Conservation (phyloP, 345 rosid genomes). For the Salix suchowensis region DNA sequence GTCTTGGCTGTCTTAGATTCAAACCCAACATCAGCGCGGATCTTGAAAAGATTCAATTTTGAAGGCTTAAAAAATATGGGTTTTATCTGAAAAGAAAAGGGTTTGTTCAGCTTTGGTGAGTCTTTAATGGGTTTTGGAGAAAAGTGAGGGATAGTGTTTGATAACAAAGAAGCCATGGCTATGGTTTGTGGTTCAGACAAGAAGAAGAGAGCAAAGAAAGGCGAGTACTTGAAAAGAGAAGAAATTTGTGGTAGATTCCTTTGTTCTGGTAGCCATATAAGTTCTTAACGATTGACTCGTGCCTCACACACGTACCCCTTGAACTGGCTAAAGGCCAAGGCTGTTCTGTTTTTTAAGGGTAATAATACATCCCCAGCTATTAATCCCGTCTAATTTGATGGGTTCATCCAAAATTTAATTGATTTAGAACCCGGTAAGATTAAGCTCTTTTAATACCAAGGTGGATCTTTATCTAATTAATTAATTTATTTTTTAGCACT, state of each 20-base stretch:
- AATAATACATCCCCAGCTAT: too few relatives aligned
- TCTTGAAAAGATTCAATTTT: not conserved
- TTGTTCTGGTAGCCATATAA: not conserved
- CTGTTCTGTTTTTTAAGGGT: too few relatives aligned
- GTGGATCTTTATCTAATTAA: too few relatives aligned
- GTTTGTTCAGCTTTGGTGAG: too few relatives aligned
- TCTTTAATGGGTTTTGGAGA: slow-evolving; percentile 13
- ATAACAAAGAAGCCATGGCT: slow-evolving; percentile 20
- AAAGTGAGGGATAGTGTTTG: slow-evolving; percentile 17
- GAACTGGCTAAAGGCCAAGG: not conserved
- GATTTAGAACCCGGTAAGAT: too few relatives aligned
- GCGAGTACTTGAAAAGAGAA: too few relatives aligned
- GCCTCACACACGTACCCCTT: slow-evolving; percentile 3
- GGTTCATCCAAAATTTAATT: too few relatives aligned
- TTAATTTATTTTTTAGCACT: too few relatives aligned
- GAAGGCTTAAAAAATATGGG: slow-evolving; percentile 1
- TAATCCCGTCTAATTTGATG: too few relatives aligned
- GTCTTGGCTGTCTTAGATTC: slow-evolving; percentile 3
- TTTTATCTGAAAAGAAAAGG: slow-evolving; percentile 14
- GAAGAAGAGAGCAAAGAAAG: not conserved
- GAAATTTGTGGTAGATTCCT: not conserved
- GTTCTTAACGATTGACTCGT: slow-evolving; percentile 2
- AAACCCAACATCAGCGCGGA: slow-evolving; percentile 24
- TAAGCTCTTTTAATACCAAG: too few relatives aligned
- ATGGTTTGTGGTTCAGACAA: not conserved